Evolutionary conservation across 768 basidiomycete genomes (phyloP), one percentile per base, ranked within the genome.

Genomic region (Mycena galopus): DNA sequence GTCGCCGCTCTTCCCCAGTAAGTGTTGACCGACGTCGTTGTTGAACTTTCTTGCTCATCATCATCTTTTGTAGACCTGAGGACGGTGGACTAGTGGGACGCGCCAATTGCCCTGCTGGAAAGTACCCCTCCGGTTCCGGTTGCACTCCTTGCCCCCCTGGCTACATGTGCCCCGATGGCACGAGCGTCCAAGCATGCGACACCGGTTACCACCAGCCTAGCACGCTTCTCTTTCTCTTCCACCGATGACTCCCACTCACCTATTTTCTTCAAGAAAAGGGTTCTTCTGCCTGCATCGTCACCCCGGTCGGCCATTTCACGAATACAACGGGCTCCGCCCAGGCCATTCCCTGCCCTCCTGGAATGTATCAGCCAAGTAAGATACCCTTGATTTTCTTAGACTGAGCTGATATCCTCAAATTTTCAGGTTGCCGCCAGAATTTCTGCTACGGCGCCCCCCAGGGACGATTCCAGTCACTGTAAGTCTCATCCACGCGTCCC

Each of bases 1-100:
- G 68, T 57, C 62, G 32, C n/a, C 23, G 68, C 68, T 58, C 60
- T 69, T 23, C 68, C 68, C 21, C 68, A 69, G 68, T 69, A 25
- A 8, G 53, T 44, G 47, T n/a, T 64, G 27, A 30, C 0, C 55
- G 12, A 1, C 2, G 60, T 10, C 3, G 4, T 25, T 7, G 10
- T 59, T 62, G 53, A 55, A n/a, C n/a, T 17, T 27, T 6, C 5
- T n/a, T n/a, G 51, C 27, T 42, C 11, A 60, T 23, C 25, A 3
- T 14, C 12, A 5, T 56, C 8, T 51, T 6, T 32, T 32, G 12
- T 29, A 68, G 58, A 68, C 17, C 32, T 14, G 67, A 67, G 14
- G 57, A 60, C 16, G 57, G 44, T 47, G 65, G 25, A 8, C 30
- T 58, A 4, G 10, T 33, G 14, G 39, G 30, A 55, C 67, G 58